Base-by-base conservation (phyloP, 441 rosid species). In the Kokia cookei region DNA sequence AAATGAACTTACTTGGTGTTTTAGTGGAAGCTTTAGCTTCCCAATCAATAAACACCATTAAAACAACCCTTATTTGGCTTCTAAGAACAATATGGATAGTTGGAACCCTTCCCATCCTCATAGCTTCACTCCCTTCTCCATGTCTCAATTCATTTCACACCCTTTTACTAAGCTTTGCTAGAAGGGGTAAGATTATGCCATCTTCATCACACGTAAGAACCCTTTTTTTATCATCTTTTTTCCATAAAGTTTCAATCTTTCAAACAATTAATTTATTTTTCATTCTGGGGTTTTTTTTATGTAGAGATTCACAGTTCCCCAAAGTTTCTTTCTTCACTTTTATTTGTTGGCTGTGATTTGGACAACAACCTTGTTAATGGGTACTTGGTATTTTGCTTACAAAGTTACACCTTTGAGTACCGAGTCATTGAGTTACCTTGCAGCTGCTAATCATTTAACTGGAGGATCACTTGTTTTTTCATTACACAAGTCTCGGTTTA, bases 231-330 rank as follows among this genome's bases (percentile, higher is more conserved):
- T 32, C 37, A 32, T 32, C 37, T 1, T 58, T 57, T 57, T 5
- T 35, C 68, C n/a, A 10, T 63, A 7, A 65, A 22, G 11, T 43
- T 65, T 42, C 29, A 40, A 5, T 40, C 3, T 17, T 53, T 32
- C 9, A 10, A 50, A n/a, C 59, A 14, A 27, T 51, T 75, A 4
- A 32, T 32, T 55, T 55, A 51, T 43, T 13, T 29, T 29, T 51
- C 37, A 6, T 26, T 55, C 26, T 19, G 62, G 40, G 5, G 9
- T 22, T 8, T 22, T 19, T 11, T 32, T 37, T 74, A 29, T 53
- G 69, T 78, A 79, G 81, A 71, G 71, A 32, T 80, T 71, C 62
- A 75, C 83, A 1, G 80, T 83, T 50, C 86, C 83, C 24, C 86
- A 80, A 22, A 69, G 74, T 27, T 83, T 77, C 71, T 80, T 77